Conservation (phyloP, 23 red algal species). For the Pyropia haitanensis region DNA sequence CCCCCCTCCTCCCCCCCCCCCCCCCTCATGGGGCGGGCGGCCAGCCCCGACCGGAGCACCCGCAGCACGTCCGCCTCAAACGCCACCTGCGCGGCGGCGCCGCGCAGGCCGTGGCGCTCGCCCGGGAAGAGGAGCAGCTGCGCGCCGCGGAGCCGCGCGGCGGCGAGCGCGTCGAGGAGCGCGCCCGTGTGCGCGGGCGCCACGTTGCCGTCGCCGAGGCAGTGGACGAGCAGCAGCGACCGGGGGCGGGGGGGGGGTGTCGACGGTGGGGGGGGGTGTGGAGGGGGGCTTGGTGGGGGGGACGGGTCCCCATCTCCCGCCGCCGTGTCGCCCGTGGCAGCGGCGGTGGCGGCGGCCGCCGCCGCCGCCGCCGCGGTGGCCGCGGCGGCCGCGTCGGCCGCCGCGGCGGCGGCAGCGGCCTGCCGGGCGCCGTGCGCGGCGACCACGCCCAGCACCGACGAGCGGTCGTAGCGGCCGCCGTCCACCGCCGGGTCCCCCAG, state of each 20-base stretch:
- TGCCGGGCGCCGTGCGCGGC: not conserved
- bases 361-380: no score
- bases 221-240: conserved; percentile 4
- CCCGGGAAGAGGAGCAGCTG: conserved; percentile 14
- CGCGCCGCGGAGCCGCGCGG: not conserved
- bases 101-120: conserved; percentile 15
- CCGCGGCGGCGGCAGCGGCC: no score
- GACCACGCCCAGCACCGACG: conserved; percentile 7
- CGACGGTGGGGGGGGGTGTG: no score
- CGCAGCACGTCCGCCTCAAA: conserved; percentile 8
- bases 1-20: no score
- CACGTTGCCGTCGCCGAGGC: conserved; percentile 11
- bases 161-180: conserved; percentile 1
- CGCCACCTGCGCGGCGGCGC: conserved; percentile 3
- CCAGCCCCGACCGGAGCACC: no score
- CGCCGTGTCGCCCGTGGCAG: no score
- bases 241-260: no score
- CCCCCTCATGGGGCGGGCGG: no score
- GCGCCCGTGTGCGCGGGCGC: conserved; percentile 4
- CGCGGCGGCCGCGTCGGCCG: no score
- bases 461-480: not conserved
- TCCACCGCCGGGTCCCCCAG: not conserved
- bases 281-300: not conserved
- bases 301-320: not conserved
- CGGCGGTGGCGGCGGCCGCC: no score